Evolutionary conservation across 371 early-diverging fungal genomes (phyloP), one percentile per base, ranked within the genome.

Genomic region (Mucor saturninus): DNA sequence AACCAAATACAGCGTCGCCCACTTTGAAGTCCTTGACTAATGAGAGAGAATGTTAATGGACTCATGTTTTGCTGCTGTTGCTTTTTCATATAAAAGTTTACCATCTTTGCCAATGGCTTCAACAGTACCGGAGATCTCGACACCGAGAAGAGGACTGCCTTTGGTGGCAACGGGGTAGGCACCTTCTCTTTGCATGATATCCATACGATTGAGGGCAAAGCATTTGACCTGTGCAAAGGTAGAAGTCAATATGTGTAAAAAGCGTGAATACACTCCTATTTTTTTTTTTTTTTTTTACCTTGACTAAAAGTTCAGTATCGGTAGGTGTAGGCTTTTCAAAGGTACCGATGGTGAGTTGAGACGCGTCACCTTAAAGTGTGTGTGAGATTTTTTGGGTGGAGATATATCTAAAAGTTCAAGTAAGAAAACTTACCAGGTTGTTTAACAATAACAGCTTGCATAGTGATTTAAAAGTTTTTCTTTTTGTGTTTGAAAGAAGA

Each of bases 191-290:
- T 92, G 92, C 4, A 83, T 21, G 50, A 90, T 83, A 68, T 93
- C 94, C 89, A 91, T 89, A 11, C 94, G 83, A 64, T 92, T 93
- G 55, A 92, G 73, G 15, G 82, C 89, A 69, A 88, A 88, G 55
- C 69, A 73, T 65, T 83, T 77, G 32, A 85, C 73, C 81, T 83
- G 11, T 15, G 21, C 21, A 21, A 21, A 21, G 21, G 21, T 21
- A 21, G 21, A 21, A 21, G 21, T 21, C 1, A 21, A 21, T 21
- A 21, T 21, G 1, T 21, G 21, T 21, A 21, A 21, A 21, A 21
- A 21, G 21, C 21, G 1, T 21, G 21, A 21, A 1, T 21, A 21
- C 21, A 21, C 21, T 21, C 21, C 21, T 1, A 21, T 21, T 21
- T 21, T 21, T 21, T 21, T 21, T 21, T 21, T 21, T 21, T 21